phyloP scores from a whole-genome alignment of 129 eudicot genomes.

The Arctium minus region DNA sequence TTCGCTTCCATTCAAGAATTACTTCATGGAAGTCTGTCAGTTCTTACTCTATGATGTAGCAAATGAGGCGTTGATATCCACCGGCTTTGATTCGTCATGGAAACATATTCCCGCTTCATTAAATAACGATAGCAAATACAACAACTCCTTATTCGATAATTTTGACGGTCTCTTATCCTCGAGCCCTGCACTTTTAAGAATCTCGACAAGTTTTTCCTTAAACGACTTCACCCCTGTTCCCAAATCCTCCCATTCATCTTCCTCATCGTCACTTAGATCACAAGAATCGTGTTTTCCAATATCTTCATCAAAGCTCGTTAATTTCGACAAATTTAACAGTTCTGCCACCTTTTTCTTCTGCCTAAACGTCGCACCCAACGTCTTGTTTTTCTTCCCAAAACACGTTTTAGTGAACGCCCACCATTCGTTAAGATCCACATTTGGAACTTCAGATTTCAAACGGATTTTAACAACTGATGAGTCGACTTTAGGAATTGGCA shows the following conservation, averaged over 20 bases:
- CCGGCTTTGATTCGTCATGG: conserved; percentile 43
- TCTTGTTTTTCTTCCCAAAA: conserved; percentile 86
- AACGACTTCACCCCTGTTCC: conserved; percentile 32
- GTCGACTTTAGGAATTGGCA: conserved; percentile 86
- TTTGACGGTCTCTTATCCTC: conserved; percentile 92
- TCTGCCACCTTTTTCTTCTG: conserved; percentile 81
- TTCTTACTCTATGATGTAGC: conserved; percentile 22
- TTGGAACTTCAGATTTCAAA: conserved; percentile 53
- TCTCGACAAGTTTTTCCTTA: conserved; percentile 53
- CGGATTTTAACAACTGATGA: conserved; percentile 74
- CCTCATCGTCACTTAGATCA: conserved; percentile 23
- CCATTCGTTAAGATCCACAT: conserved; percentile 80
- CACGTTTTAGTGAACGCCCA: conserved; percentile 93
- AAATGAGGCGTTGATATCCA: conserved; percentile 41
- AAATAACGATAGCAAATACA: conserved; percentile 54
- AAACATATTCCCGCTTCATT: conserved; percentile 68
- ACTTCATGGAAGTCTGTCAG: neutral
- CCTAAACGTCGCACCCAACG: conserved; percentile 83
- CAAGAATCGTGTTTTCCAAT: neutral
- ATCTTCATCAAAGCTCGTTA: conserved; percentile 6
- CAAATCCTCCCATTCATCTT: conserved; percentile 10
- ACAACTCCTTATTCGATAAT: conserved; percentile 61
- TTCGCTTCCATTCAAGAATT: neutral
- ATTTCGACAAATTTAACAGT: conserved; percentile 51
- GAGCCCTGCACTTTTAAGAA: conserved; percentile 60